A percentile compares a stretch with the other conserved stretches of the same genome.
Conservation (phyloP, 2,329 filamentous ascomycete genomes). For the Scedosporium minutisporum region DNA sequence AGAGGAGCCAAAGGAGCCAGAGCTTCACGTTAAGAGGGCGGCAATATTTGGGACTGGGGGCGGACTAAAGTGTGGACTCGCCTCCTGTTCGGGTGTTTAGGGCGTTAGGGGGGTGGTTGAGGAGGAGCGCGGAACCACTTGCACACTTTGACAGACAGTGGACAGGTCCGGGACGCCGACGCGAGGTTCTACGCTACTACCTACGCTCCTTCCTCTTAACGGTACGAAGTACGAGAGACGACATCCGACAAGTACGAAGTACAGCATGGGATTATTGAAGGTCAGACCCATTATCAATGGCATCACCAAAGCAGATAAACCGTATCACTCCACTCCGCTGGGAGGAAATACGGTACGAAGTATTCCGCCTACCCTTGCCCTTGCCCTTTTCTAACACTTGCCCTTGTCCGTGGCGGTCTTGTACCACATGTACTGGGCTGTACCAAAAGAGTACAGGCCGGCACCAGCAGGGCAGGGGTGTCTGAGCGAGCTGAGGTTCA, state of each 20-base stretch:
- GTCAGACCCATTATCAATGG: too few relatives aligned
- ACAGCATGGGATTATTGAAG: too few relatives aligned
- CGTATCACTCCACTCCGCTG: background rate
- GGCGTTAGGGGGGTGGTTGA: background rate
- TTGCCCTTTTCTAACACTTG: background rate
- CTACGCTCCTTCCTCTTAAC: too few relatives aligned
- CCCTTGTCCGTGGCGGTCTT: too few relatives aligned
- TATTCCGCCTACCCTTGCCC: background rate
- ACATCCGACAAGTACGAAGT: too few relatives aligned
- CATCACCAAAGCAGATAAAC: background rate
- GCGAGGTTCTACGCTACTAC: background rate
- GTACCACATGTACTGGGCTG: background rate
- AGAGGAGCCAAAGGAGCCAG: too few relatives aligned
- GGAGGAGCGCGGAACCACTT: background rate
- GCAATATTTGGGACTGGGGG: too few relatives aligned
- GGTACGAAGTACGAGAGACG: too few relatives aligned
- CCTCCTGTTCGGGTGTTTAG: background rate
- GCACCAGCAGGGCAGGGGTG: background rate
- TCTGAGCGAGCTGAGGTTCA: background rate
- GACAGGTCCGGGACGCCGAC: background rate
- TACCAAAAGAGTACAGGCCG: background rate
- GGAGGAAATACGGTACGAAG: background rate
- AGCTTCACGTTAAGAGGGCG: too few relatives aligned
- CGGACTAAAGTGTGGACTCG: too few relatives aligned
- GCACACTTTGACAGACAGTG: background rate